These are phyloP conservation scores for Ceratocystis ficicola DNA, from an alignment of 2,329 filamentous ascomycete genomes.

Conservation along the genomic window DNA sequence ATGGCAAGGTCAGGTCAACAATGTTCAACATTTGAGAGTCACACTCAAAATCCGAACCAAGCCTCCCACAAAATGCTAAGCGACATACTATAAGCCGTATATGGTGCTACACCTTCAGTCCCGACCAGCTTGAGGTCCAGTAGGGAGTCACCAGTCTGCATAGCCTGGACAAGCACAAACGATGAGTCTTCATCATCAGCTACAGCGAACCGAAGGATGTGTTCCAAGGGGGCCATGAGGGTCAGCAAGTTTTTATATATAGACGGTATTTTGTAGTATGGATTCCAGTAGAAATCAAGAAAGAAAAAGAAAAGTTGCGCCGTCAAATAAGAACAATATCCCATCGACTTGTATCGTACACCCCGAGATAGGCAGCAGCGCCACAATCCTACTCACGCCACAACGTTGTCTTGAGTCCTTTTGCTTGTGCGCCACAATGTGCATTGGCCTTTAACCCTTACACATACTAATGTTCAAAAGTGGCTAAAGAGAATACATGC, in stretches of 20 bases:
- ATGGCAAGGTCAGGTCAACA: conserved; percentile 2
- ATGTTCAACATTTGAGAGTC: neutral
- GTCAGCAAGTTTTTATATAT: neutral
- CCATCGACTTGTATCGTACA: conserved; percentile 4
- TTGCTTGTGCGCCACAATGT: neutral
- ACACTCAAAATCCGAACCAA: too few species aligned
- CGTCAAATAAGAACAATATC: too few species aligned
- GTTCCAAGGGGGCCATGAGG: neutral
- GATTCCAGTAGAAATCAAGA: neutral
- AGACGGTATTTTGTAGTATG: too few species aligned
- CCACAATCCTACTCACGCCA: conserved; percentile 7
- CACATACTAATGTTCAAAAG: neutral
- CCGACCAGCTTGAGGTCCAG: conserved; percentile 56
- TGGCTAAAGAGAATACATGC: conserved; percentile 6
- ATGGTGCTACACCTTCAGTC: conserved; percentile 54
- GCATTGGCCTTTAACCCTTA: neutral
- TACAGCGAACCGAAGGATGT: conserved; percentile 47
- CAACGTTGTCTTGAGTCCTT: too few species aligned
- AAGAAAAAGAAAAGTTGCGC: neutral
- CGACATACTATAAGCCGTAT: conserved; percentile 44
- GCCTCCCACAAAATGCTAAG: neutral
- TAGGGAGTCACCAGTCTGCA: conserved; percentile 37
- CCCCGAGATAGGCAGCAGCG: conserved; percentile 9
- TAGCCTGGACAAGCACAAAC: conserved; percentile 51
- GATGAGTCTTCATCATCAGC: conserved; percentile 37